Evolutionary conservation across 1,139 yeast genomes (phyloP).

Genomic region (Maudiozyma humilis): DNA sequence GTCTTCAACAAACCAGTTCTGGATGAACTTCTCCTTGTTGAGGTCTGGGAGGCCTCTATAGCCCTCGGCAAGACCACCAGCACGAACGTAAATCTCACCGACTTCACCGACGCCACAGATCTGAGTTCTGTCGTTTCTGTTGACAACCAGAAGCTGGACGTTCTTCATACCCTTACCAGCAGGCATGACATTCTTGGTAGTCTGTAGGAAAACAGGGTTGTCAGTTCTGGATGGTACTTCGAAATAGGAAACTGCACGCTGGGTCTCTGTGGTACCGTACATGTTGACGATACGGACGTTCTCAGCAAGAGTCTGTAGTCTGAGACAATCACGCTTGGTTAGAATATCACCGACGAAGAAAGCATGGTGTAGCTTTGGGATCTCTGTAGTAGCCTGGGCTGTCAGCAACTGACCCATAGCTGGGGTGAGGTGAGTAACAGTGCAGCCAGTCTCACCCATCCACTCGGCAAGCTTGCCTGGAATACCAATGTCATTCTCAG

Average conservation of each 20-base stretch:
- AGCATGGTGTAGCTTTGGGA: conserved; percentile 85
- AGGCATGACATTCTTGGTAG: conserved; percentile 92
- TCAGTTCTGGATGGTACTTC: conserved; percentile 68
- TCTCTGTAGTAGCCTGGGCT: conserved; percentile 89
- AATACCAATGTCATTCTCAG: conserved; percentile 95
- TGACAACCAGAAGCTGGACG: conserved; percentile 89
- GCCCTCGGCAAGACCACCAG: conserved; percentile 96
- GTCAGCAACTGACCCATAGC: conserved; percentile 98
- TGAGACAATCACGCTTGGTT: conserved; percentile 91
- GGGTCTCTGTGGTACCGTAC: conserved; percentile 99
- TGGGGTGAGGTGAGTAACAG: conserved; percentile 95
- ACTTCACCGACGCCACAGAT: conserved; percentile 98
- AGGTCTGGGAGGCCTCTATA: conserved; percentile 85
- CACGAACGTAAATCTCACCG: conserved; percentile 96
- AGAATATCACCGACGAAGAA: conserved; percentile 97
- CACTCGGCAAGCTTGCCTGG: conserved; percentile 96
- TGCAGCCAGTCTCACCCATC: conserved; percentile 88
- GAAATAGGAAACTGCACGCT: conserved; percentile 90
- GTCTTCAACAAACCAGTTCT: conserved; percentile 75
- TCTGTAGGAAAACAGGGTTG: conserved; percentile 67
- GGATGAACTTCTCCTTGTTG: conserved; percentile 77
- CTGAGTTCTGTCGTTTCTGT: conserved; percentile 77
- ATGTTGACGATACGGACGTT: conserved; percentile 88
- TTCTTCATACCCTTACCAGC: conserved; percentile 97
- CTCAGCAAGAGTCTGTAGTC: conserved; percentile 84